Evolutionary conservation across 139 green algal species (phyloP).

Genomic region (Coccomyxa sp.): DNA sequence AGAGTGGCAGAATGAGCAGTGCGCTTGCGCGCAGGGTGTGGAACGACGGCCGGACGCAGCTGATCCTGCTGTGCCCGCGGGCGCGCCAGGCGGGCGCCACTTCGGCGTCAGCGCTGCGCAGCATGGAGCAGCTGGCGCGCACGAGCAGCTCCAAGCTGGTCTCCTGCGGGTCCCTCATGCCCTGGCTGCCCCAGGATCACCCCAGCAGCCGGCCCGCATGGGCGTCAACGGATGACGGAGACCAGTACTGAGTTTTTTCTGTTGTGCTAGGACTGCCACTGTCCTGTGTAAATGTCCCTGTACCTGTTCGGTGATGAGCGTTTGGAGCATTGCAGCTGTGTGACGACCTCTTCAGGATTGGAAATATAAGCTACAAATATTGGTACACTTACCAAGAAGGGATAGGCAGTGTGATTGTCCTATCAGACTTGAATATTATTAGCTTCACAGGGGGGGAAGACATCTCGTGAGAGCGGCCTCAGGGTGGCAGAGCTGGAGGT

Average conservation of each 20-base stretch:
- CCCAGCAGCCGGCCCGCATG: neutral
- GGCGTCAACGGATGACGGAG: neutral
- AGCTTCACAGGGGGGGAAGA: too few relatives aligned
- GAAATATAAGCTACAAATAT: too few relatives aligned
- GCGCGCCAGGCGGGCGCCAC: neutral
- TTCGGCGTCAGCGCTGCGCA: neutral
- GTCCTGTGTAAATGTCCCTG: too few relatives aligned
- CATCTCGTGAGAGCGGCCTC: too few relatives aligned
- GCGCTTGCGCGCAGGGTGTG: neutral
- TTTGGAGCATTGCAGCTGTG: too few relatives aligned
- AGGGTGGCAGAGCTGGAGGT: too few relatives aligned
- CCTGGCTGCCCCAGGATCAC: neutral
- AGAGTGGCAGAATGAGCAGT: neutral
- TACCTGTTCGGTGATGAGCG: too few relatives aligned
- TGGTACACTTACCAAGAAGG: too few relatives aligned
- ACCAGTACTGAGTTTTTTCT: neutral
- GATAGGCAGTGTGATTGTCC: too few relatives aligned
- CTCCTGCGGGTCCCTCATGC: neutral
- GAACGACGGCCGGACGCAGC: constrained; percentile 1
- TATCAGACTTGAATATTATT: too few relatives aligned
- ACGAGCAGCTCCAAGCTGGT: neutral
- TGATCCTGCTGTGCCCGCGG: neutral
- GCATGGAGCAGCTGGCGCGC: neutral
- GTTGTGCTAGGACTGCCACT: too few relatives aligned
- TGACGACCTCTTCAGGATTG: too few relatives aligned